Evolutionary conservation across 1,284 basidiomycete genomes (phyloP), one percentile per base, ranked within the genome.

Genomic region (Wallemia mellicola): DNA sequence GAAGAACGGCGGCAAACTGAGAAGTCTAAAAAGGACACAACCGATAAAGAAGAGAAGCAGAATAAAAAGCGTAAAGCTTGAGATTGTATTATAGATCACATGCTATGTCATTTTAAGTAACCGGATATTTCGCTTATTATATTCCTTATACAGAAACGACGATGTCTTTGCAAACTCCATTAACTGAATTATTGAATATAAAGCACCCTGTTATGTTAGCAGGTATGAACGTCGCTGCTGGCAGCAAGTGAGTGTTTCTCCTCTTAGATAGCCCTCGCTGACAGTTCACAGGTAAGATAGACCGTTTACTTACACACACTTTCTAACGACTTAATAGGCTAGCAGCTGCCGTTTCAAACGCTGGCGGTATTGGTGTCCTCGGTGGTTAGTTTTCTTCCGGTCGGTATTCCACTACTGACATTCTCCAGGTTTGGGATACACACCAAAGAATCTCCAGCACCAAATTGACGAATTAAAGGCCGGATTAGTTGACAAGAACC

Each of bases 181-280:
- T 89, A 63, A 89, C 86, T 28, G 75, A 86, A 69, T 72, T 86
- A 60, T 86, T 92, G 71, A 79, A 79, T 61, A 80, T 91, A 70
- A 77, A 82, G 69, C 87, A 92, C 68, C 87, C 87, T 57, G 77
- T 92, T 64, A 70, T 91, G 62, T 79, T 92, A 27, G 87, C 88
- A 60, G 85, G 83, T 22, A 86, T 87, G 85, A 86, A 87, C 66
- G 81, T 85, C 22, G 84, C 84, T 32, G 83, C 54, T 24, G 38
- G 25, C 19, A 48, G 38, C 38, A 48, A 48, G 38, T 48, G 38
- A 48, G 38, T 48, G 5, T 3, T 11, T 22, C n/a, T 22, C 14
- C n/a, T n/a, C n/a, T n/a, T n/a, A n/a, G n/a, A n/a, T n/a, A n/a
- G n/a, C n/a, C n/a, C n/a, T n/a, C n/a, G n/a, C n/a, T n/a, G n/a